Evolutionary conservation across 176 grass and related monocot genomes (phyloP).

Genomic region (Tillandsia fasciculata): DNA sequence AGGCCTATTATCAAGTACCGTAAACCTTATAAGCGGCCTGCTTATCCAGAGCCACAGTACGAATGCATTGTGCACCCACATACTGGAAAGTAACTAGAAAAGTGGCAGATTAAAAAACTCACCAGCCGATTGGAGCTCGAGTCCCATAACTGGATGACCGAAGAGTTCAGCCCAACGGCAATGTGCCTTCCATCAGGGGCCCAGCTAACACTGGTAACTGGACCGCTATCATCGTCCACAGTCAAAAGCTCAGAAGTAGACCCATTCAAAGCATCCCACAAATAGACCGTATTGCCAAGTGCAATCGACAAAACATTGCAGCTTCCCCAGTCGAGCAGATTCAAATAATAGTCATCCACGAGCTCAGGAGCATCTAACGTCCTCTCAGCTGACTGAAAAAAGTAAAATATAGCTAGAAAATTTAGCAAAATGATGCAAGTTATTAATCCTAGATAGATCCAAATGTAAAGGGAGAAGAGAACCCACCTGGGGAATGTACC

Average conservation of each 20-base stretch:
- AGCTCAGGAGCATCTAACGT: slow-evolving; percentile 61
- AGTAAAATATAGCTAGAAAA: neutral
- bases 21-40: too few relatives aligned
- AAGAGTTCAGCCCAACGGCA: slow-evolving; percentile 50
- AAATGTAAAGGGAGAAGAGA: neutral
- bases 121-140: slow-evolving; percentile 44
- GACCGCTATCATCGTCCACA: slow-evolving; percentile 46
- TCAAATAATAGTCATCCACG: slow-evolving; percentile 67
- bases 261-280: slow-evolving; percentile 46
- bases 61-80: too few relatives aligned
- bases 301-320: slow-evolving; percentile 59
- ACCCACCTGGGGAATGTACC: slow-evolving; percentile 50
- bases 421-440: slow-evolving; percentile 8
- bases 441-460: neutral
- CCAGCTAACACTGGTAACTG: slow-evolving; percentile 58
- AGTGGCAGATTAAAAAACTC: neutral
- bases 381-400: slow-evolving; percentile 48
- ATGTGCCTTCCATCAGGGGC: slow-evolving; percentile 51
- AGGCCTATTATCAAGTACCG: too few relatives aligned
- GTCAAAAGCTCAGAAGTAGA: slow-evolving; percentile 57
- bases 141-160: slow-evolving; percentile 65
- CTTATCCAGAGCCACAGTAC: too few relatives aligned
- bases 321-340: slow-evolving; percentile 63
- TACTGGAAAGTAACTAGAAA: too few relatives aligned
- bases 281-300: slow-evolving; percentile 44